Evolutionary conservation across 176 grass and related monocot species (phyloP), one percentile per base, ranked within the genome.

Genomic region (Elymus sibiricus): DNA sequence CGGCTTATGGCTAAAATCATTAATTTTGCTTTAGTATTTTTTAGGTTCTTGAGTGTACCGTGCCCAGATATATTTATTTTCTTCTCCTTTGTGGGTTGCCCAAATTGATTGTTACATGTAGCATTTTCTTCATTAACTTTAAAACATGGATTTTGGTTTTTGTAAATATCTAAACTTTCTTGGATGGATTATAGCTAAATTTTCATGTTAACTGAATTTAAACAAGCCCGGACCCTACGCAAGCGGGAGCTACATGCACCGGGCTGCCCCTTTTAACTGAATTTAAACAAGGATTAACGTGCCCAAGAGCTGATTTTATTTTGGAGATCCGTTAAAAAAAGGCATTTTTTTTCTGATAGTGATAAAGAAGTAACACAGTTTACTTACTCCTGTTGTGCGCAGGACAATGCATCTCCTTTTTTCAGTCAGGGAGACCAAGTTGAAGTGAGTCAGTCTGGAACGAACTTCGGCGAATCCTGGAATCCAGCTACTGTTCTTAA

Each of bases 401-500:
- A 89, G 87, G 61, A 81, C 28, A 40, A 58, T 68, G 59, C 25
- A 69, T 14, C 2, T 12, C 43, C 67, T 15, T 28, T 68, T 53
- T 85, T 85, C 60, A 32, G 25, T 26, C 69, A 74, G 37, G 82
- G 82, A 81, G 59, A 44, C 26, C 34, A 85, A 76, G 77, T 89
- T 67, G 77, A 89, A 89, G 82, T 89, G 81, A 88, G 81, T 73
- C 10, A 29, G 11, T 84, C 74, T 83, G 37, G 38, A 8, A 40
- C 63, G 16, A 68, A 43, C n/a, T 81, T 76, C 0, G 82, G 87
- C 15, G 28, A 85, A 40, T 76, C 49, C 61, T 89, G 82, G 87
- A 80, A 17, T 81, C 87, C 60, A 75, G 87, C 87, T 68, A 81
- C 35, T 81, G 60, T 89, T 85, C 37, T 80, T 26, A 85, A 89